Evolutionary conservation across 345 rosid genomes (phyloP).

Genomic region (Moricandia moricandioides): DNA sequence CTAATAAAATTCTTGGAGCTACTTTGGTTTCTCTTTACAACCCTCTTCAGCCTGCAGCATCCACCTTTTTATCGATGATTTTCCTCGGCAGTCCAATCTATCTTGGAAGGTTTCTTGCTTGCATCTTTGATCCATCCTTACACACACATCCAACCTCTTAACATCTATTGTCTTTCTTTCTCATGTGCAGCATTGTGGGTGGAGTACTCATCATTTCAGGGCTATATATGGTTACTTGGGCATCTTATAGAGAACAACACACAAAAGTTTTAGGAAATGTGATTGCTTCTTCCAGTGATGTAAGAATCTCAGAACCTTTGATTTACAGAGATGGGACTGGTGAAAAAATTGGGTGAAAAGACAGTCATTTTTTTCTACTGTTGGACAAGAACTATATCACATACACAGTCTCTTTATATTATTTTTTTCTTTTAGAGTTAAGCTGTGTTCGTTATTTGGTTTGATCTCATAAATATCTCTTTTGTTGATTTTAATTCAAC

Average conservation of each 20-base stretch:
- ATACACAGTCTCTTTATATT: background rate
- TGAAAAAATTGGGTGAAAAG: conserved; percentile 34
- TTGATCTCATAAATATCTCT: background rate
- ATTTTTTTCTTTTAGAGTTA: background rate
- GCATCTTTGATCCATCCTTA: background rate
- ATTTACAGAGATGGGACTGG: conserved; percentile 42
- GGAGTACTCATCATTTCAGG: conserved; percentile 78
- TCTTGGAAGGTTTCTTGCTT: conserved; percentile 70
- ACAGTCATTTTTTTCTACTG: conserved; percentile 28
- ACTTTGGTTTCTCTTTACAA: conserved; percentile 89
- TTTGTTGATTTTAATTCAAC: background rate
- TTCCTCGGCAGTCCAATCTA: conserved; percentile 90
- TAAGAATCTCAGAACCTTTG: conserved; percentile 51
- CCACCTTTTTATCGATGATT: conserved; percentile 65
- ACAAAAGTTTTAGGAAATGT: conserved; percentile 27
- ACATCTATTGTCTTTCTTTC: background rate
- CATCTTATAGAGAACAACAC: conserved; percentile 55
- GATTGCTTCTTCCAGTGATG: conserved; percentile 27
- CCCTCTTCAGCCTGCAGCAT: conserved; percentile 95
- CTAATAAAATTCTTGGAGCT: conserved; percentile 90
- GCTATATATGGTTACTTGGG: conserved; percentile 93
- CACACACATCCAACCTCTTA: background rate
- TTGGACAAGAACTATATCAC: background rate
- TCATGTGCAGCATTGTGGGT: conserved; percentile 58
- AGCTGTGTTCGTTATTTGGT: background rate